These are phyloP conservation scores for Dryadomyces quercivorus DNA, from an alignment of 2,329 filamentous ascomycete genomes.

Conservation along the genomic window DNA sequence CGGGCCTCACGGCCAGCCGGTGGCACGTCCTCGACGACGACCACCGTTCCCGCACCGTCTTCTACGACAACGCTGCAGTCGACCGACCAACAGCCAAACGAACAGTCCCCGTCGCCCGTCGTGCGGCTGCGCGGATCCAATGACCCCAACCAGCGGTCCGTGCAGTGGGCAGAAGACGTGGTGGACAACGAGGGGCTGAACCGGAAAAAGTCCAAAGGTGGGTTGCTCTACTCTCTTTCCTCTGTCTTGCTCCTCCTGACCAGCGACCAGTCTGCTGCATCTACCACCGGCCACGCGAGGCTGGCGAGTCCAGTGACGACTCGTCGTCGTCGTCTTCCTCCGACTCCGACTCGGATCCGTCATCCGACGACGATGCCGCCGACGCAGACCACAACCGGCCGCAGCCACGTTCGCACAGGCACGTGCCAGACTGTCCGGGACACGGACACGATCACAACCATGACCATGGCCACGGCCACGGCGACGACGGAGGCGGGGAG, in stretches of 20 bases:
- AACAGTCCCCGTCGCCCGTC: slow-evolving; percentile 19
- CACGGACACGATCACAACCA: slow-evolving; percentile 17
- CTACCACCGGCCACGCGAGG: slow-evolving; percentile 74
- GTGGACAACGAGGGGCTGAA: slow-evolving; percentile 93
- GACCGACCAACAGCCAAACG: neutral
- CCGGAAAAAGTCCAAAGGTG: slow-evolving; percentile 89
- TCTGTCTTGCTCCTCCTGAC: neutral
- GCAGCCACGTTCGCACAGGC: slow-evolving; percentile 15
- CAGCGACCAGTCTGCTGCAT: slow-evolving; percentile 79
- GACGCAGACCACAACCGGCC: slow-evolving; percentile 17
- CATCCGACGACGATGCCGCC: slow-evolving; percentile 30
- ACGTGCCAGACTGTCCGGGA: slow-evolving; percentile 21
- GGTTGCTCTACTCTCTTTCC: slow-evolving; percentile 7
- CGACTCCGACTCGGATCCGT: slow-evolving; percentile 37
- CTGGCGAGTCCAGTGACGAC: slow-evolving; percentile 70
- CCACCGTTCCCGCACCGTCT: neutral
- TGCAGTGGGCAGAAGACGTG: slow-evolving; percentile 88
- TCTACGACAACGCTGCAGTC: neutral
- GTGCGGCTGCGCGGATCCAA: slow-evolving; percentile 41
- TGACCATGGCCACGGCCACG: slow-evolving; percentile 20
- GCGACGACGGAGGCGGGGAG: slow-evolving; percentile 23
- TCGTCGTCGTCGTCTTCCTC: slow-evolving; percentile 44
- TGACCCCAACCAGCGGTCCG: slow-evolving; percentile 40
- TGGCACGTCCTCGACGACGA: neutral
- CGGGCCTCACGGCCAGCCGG: neutral